Evolutionary conservation across 768 basidiomycete genomes (phyloP), one percentile per base, ranked within the genome.

Genomic region (Psilocybe azurescens): DNA sequence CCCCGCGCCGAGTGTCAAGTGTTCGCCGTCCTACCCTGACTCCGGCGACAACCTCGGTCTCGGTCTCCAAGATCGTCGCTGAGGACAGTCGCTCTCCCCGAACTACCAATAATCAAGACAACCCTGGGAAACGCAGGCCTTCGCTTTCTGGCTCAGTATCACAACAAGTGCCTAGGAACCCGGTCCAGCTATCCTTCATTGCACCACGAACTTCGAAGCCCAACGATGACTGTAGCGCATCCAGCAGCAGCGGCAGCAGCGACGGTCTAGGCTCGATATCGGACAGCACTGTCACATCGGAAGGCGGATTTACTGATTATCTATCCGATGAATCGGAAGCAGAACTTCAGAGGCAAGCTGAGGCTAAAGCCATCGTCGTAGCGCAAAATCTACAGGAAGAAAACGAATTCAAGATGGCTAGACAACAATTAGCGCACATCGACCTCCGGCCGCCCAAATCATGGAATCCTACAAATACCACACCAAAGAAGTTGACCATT

Each of bases 291-390:
- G 82, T 94, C 59, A 93, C 89, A 3, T 93, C 92, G 8, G 93
- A 94, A 66, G 93, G 92, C 11, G 91, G 87, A 14, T 95, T 95
- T 70, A 95, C 93, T 11, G 93, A 95, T 72, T 95, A 95, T 72
- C 76, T 94, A 32, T 94, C 92, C n/a, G 93, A 94, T 70, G 93
- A 95, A 75, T 94, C 92, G n/a, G 93, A 95, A 69, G 91, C 88
- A 29, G 93, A 95, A 72, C 74, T 95, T 58, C 93, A 95, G 75
- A 81, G 91, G 61, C 92, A 94, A 74, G 93, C 93, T 4, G 93
- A 94, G 69, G 87, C 86, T 20, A 87, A 85, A 63, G 93, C 93
- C 3, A 90, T 88, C 5, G 73, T 91, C 47, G 75, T 91, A 14
- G 92, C 90, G n/a, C 89, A 93, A 77, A 90, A 84, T 62, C 88